Conservation (phyloP, 257 asterid species). For the Rubia yunnanensis region DNA sequence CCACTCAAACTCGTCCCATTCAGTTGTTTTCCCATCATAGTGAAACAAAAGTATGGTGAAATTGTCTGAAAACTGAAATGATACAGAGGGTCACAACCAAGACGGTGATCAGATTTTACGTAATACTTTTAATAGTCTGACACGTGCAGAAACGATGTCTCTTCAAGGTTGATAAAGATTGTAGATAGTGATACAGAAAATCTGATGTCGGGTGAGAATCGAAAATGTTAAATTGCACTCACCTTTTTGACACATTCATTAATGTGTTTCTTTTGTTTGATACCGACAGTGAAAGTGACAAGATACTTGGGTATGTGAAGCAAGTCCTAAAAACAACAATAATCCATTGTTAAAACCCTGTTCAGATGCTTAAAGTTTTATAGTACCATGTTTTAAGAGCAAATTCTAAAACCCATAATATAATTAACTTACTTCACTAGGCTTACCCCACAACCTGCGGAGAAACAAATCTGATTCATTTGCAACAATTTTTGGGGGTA, state of each 20-base stretch:
- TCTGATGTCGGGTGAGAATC: too few relatives aligned
- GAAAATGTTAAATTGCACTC: not conserved
- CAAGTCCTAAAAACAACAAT: slow-evolving; percentile 28
- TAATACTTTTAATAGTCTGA: too few relatives aligned
- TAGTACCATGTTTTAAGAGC: not conserved
- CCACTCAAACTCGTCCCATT: slow-evolving; percentile 43
- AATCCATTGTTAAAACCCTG: not conserved
- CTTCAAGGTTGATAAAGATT: too few relatives aligned
- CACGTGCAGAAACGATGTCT: too few relatives aligned
- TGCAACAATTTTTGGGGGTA: slow-evolving; percentile 59
- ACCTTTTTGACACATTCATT: slow-evolving; percentile 52
- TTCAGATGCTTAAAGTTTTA: too few relatives aligned
- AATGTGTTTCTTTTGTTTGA: slow-evolving; percentile 31
- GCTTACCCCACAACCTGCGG: slow-evolving; percentile 76
- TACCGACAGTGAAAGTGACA: slow-evolving; percentile 44
- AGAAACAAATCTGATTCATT: slow-evolving; percentile 61
- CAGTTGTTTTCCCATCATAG: slow-evolving; percentile 31
- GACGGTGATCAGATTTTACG: not conserved
- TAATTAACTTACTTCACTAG: slow-evolving; percentile 52
- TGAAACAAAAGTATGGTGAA: slow-evolving; percentile 30
- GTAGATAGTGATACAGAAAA: too few relatives aligned
- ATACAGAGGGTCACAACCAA: not conserved
- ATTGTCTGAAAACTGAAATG: slow-evolving; percentile 33
- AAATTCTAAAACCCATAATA: not conserved
- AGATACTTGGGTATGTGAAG: slow-evolving; percentile 35